Evolutionary conservation across 495 filamentous ascomycete species (phyloP).

Genomic region (Thermothielavioides terrestris): DNA sequence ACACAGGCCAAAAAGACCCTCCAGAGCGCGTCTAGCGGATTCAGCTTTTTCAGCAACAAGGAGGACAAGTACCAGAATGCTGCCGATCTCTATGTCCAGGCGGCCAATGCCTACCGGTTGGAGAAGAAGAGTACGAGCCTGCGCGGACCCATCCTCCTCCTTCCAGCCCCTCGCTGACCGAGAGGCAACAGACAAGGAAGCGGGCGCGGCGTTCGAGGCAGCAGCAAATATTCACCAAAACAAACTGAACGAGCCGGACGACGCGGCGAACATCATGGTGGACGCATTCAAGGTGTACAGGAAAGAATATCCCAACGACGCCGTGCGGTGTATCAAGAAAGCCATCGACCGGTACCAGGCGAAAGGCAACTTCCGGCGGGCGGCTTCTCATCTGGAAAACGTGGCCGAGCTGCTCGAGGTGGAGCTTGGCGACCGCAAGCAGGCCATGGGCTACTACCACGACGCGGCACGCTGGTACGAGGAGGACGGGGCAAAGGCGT

Average conservation of each 20-base stretch:
- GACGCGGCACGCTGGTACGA: constrained; percentile 81
- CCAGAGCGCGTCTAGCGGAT: constrained; percentile 57
- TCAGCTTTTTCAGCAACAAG: constrained; percentile 62
- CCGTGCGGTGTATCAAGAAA: constrained; percentile 60
- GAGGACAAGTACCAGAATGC: constrained; percentile 77
- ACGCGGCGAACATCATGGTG: constrained; percentile 67
- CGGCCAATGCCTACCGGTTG: constrained; percentile 72
- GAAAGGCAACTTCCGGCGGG: constrained; percentile 80
- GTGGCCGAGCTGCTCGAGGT: constrained; percentile 74
- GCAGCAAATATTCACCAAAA: constrained; percentile 66
- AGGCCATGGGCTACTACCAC: constrained; percentile 70
- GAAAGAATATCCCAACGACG: constrained; percentile 70
- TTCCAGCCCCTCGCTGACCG: constrained; percentile 1
- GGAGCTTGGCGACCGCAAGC: constrained; percentile 66
- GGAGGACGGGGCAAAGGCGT: constrained; percentile 77
- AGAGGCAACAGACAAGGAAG: constrained; percentile 55
- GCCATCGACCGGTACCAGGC: constrained; percentile 72
- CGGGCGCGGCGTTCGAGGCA: constrained; percentile 69
- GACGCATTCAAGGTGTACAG: constrained; percentile 79
- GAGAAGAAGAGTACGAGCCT: constrained; percentile 54
- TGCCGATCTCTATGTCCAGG: constrained; percentile 70
- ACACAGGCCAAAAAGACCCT: constrained; percentile 71
- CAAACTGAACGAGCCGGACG: constrained; percentile 78
- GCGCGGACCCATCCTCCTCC: background rate
- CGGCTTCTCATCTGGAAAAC: constrained; percentile 79